Evolutionary conservation across 148 eudicot species (phyloP), one percentile per base, ranked within the genome.

Genomic region (Camellia lanceoleosa): DNA sequence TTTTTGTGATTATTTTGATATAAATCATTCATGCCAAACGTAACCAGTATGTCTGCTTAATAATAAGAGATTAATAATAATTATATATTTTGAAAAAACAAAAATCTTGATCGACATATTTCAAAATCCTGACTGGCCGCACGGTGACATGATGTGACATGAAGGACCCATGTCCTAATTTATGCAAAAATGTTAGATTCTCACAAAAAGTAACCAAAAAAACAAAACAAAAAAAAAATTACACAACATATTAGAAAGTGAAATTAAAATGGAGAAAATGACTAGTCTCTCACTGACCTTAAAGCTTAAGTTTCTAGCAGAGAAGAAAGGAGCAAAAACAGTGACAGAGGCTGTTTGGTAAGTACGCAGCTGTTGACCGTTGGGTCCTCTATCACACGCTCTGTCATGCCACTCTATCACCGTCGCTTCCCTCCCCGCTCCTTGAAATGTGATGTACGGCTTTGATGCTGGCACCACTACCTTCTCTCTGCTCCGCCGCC

Each of bases 371-470:
- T 96, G 98, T 62, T 92, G 95, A 30, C 99, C 99, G 74, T 96
- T 85, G 0, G 95, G 85, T 4, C 94, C 99, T 4, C 85, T 88
- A 61, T 96, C 99, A 46, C 91, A 60, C 1, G 99, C 99, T 49
- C 98, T 71, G 71, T 96, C 99, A 30, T 96, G 99, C 99, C 99
- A 96, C 66, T 96, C 98, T 3, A 96, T 92, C 76, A 92, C 87
- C 51, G 98, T 93, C 70, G 71, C 74, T 0, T 92, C 97, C 71
- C 87, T 86, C 23, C 99, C 99, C 5, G 86, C 92, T 8, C 99
- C 99, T 93, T 96, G 80, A 67, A 96, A 92, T 41, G 94, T 93
- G 71, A 96, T 87, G 86, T 90, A 96, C 5, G 98, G 97, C 68
- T 96, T 96, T 18, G 88, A 56, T 43, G 84, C 90, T 46, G 94